Base-by-base conservation (phyloP, 2,329 filamentous ascomycete species). In the Exophiala calicioides region DNA sequence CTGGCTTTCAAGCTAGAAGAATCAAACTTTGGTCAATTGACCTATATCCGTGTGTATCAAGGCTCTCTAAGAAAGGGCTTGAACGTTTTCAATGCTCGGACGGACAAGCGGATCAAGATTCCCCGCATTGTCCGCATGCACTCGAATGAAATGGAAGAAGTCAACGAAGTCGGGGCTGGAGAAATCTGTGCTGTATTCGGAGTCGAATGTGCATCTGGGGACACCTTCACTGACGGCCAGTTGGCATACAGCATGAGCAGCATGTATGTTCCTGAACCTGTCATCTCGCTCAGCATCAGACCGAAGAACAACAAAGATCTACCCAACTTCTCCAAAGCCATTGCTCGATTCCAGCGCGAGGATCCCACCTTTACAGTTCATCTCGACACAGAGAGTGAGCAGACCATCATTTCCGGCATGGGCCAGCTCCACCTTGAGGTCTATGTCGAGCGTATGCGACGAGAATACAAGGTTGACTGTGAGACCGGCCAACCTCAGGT, bases 161-260 rank as follows among this genome's bases (percentile, higher is more conserved):
- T 96, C 21, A 77, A 73, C 45, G 90, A 96, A 68, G 86, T 98
- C 55, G 89, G 90, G 41, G 91, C 93, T 43, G 93, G 93, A 69
- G 93, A 98, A 70, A 98, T 98, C 56, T 98, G 93, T 66, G 93
- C 93, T 52, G 93, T 98, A 49, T 98, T 98, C 65, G 93, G 93
- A 63, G 88, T 98, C 44, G 93, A 98, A 62, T 98, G 93, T 68
- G 90, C 93, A 26, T 97, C 91, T 32, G 93, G 93, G 61, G 93
- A 98, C 68, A 97, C 91, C 32, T 98, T 98, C 72, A 97, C 93
- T 13, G 93, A 98, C 64, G 93, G 91, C 53, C 80, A 83, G 59
- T 77, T 97, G 27, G 89, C 88, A 35, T 98, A 96, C 75, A 88
- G 85, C 53, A 97, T 98, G 90, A 86, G 88, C 34, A 95, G 90